Percentiles rank a stretch among this genome's conserved stretches.
phyloP scores from a whole-genome alignment of 2,329 filamentous ascomycete genomes.

The Torrubiella hemipterigena region DNA sequence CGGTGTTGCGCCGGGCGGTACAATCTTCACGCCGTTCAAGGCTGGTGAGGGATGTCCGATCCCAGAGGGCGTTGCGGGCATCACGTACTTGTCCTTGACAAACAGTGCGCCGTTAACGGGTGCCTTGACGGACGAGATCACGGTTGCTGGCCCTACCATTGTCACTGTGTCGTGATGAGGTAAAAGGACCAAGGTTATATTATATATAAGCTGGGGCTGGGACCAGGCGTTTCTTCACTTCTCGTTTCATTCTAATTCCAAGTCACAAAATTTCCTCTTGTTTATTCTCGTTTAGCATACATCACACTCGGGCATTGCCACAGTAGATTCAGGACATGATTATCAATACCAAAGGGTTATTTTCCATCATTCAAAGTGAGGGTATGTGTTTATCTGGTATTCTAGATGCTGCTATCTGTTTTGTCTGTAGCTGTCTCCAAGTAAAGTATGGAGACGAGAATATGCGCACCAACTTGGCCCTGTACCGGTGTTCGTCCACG shows the following conservation, averaged over 20 bases:
- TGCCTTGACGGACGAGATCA: constrained; percentile 47
- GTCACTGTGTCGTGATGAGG: constrained; percentile 35
- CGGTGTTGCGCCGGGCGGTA: constrained; percentile 40
- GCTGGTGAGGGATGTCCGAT: constrained; percentile 42
- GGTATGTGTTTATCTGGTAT: background rate
- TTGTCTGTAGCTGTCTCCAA: background rate
- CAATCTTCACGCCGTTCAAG: constrained; percentile 45
- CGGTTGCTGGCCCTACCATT: constrained; percentile 53
- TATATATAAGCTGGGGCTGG: background rate
- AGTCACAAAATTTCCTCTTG: too few species aligned
- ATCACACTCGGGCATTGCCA: too few species aligned
- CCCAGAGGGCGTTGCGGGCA: constrained; percentile 48
- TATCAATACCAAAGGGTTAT: too few species aligned
- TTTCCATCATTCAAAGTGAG: too few species aligned
- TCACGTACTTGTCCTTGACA: constrained; percentile 57
- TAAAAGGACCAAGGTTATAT: background rate
- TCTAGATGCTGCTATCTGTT: background rate
- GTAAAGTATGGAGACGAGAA: too few species aligned
- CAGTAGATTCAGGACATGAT: too few species aligned
- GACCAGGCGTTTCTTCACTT: background rate
- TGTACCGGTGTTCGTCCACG: too few species aligned
- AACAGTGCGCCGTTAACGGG: constrained; percentile 37
- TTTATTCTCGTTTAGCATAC: too few species aligned
- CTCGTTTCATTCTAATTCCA: too few species aligned
- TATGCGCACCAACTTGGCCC: too few species aligned